These are phyloP conservation scores for Phialemoniopsis sp. DNA, from an alignment of 2,329 filamentous ascomycete species.

Conservation along the genomic window DNA sequence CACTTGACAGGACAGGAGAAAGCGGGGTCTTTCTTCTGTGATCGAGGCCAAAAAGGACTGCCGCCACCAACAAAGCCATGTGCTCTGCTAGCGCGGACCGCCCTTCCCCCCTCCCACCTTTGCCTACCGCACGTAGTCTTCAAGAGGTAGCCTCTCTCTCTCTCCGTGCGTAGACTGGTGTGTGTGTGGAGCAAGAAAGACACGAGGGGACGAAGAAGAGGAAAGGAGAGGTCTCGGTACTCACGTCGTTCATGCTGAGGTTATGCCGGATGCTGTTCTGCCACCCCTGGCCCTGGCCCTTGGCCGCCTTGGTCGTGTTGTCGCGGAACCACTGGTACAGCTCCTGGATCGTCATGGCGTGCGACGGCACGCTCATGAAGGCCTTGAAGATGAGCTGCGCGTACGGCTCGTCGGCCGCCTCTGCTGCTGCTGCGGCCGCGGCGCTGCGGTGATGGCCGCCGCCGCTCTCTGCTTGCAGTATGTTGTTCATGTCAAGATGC, in stretches of 20 bases:
- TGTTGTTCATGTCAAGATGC: too few species aligned
- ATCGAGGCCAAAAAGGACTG: too few species aligned
- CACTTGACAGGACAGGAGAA: too few species aligned
- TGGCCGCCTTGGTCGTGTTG: slow-evolving; percentile 75
- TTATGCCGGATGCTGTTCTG: slow-evolving; percentile 96
- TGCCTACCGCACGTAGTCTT: too few species aligned
- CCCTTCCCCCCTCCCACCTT: too few species aligned
- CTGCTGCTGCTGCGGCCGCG: slow-evolving; percentile 17
- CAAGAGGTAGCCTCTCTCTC: too few species aligned
- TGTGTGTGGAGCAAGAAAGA: background rate
- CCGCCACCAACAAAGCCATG: too few species aligned
- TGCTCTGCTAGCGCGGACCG: too few species aligned
- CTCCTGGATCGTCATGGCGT: slow-evolving; percentile 75
- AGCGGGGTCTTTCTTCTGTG: too few species aligned
- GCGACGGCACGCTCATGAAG: slow-evolving; percentile 60
- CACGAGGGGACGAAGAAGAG: background rate
- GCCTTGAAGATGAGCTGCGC: slow-evolving; percentile 77
- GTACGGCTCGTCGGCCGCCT: slow-evolving; percentile 59
- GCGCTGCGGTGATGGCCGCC: slow-evolving; percentile 11
- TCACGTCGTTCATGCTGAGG: slow-evolving; percentile 88
- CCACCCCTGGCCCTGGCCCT: slow-evolving; percentile 69
- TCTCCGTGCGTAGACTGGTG: too few species aligned
- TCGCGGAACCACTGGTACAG: slow-evolving; percentile 88
- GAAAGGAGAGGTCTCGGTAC: too few species aligned
- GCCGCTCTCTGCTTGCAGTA: background rate